A percentile compares a stretch with the other conserved stretches of the same genome.
Evolutionary conservation across 257 asterid species (phyloP).

Genomic region (Rubia yunnanensis): DNA sequence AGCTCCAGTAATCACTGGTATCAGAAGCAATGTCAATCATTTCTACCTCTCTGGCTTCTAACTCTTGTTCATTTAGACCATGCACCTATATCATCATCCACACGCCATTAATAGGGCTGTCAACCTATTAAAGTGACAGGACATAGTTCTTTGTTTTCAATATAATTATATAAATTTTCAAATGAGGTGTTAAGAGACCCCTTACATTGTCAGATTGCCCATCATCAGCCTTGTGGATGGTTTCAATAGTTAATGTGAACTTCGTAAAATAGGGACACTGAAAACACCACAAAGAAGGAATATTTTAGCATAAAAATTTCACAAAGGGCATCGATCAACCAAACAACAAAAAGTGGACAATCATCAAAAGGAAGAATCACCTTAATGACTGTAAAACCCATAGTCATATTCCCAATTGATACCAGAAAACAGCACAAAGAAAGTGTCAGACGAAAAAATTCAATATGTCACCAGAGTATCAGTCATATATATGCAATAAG

Average conservation of each 20-base stretch:
- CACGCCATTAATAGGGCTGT: not conserved
- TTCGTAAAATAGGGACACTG: conserved; percentile 84
- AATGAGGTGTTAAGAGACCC: not conserved
- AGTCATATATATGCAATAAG: not conserved
- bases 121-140: not conserved
- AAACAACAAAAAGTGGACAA: not conserved
- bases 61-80: conserved; percentile 52
- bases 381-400: conserved; percentile 56
- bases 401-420: conserved; percentile 19
- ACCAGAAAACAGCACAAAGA: conserved; percentile 12
- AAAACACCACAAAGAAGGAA: conserved; percentile 8
- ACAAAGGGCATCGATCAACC: not conserved
- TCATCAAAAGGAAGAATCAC: conserved; percentile 19
- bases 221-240: conserved; percentile 59
- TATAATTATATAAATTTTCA: not conserved
- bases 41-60: conserved; percentile 64
- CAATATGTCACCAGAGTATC: not conserved
- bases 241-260: conserved; percentile 67
- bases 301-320: conserved; percentile 11
- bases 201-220: conserved; percentile 79
- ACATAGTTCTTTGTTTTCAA: not conserved
- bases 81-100: conserved; percentile 46
- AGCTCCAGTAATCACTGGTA: conserved; percentile 79
- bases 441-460: conserved; percentile 6
- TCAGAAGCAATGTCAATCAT: conserved; percentile 57